A percentile compares a stretch with the other conserved stretches of the same genome.
Evolutionary conservation across 495 filamentous ascomycete species (phyloP).

Genomic region (Tuber calosporum): DNA sequence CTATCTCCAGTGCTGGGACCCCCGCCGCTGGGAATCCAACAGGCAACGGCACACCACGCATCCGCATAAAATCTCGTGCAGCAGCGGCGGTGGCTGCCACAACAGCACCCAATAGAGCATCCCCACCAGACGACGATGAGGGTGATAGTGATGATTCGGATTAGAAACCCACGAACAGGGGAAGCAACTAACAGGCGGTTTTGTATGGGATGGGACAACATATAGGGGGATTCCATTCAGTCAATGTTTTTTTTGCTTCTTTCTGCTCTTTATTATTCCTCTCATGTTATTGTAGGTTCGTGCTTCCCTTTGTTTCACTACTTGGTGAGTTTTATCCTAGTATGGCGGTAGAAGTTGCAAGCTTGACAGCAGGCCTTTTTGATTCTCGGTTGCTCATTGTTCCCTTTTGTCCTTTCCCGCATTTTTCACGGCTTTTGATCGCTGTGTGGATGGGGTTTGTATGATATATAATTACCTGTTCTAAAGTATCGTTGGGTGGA

Average conservation of each 20-base stretch:
- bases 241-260: slow-evolving; percentile 9
- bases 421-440: neutral
- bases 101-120: slow-evolving; percentile 21
- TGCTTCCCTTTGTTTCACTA: neutral
- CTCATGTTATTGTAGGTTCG: slow-evolving; percentile 9
- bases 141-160: slow-evolving; percentile 32
- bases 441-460: neutral
- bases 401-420: neutral
- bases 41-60: slow-evolving; percentile 28
- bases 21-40: slow-evolving; percentile 15
- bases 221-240: neutral
- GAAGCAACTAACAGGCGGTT: slow-evolving; percentile 7
- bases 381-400: neutral
- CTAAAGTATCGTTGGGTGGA: neutral
- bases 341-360: neutral
- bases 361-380: neutral
- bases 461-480: neutral
- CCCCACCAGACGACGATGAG: slow-evolving; percentile 29
- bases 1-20: slow-evolving; percentile 33
- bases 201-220: slow-evolving; percentile 8
- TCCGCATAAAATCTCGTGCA: slow-evolving; percentile 35
- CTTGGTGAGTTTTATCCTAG: neutral
- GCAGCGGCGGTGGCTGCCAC: slow-evolving; percentile 16
- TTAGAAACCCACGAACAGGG: slow-evolving; percentile 5
- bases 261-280: slow-evolving; percentile 12